Evolutionary conservation across 2,329 filamentous ascomycete species (phyloP).

Genomic region (Talaromyces amestolkiae): DNA sequence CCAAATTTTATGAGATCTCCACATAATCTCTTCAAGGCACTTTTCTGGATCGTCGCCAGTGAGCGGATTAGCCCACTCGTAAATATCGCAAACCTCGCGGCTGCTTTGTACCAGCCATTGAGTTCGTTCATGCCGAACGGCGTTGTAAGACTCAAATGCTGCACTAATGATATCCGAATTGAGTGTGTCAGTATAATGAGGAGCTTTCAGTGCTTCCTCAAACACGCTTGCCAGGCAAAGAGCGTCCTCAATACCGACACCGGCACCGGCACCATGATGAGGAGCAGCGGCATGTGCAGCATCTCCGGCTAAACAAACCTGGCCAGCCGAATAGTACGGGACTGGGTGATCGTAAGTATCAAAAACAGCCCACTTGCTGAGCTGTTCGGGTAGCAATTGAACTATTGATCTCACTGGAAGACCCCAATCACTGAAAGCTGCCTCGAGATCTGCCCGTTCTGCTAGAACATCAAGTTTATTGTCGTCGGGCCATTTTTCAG

Average conservation of each 20-base stretch:
- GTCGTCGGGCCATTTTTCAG: constrained; percentile 11
- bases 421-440: constrained; percentile 47
- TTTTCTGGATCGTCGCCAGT: constrained; percentile 29
- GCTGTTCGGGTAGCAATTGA: background rate
- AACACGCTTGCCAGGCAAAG: constrained; percentile 47
- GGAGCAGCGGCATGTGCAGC: constrained; percentile 44
- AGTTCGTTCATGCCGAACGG: constrained; percentile 48
- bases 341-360: constrained; percentile 29
- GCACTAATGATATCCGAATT: constrained; percentile 18
- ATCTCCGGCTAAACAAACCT: constrained; percentile 36
- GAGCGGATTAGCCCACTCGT: constrained; percentile 28
- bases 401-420: constrained; percentile 28
- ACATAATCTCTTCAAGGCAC: constrained; percentile 25
- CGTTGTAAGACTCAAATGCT: constrained; percentile 54
- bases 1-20: constrained; percentile 35
- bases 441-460: constrained; percentile 39
- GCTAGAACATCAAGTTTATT: constrained; percentile 24
- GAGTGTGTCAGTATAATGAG: background rate
- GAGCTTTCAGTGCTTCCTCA: constrained; percentile 32
- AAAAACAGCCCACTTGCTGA: constrained; percentile 36
- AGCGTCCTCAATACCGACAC: constrained; percentile 35
- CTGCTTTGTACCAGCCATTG: constrained; percentile 54
- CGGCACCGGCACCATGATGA: constrained; percentile 42
- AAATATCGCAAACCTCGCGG: constrained; percentile 39
- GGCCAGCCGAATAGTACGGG: constrained; percentile 29